A percentile compares a stretch with the other conserved stretches of the same genome.
Conservation (phyloP, 768 basidiomycete species). For the Psilocybe tampanensis region DNA sequence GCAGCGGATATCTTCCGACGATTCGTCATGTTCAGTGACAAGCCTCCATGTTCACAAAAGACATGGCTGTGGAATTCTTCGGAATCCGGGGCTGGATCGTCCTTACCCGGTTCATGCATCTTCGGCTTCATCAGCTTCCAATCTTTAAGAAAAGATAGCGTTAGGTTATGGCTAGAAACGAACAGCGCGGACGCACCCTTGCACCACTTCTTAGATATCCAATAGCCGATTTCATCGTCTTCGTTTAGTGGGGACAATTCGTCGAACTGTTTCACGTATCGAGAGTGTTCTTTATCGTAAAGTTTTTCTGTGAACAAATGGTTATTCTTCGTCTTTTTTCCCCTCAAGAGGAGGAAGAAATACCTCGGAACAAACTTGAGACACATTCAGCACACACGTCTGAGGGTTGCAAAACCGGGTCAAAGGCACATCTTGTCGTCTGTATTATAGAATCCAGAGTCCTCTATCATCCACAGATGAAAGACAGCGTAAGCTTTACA, state of each 20-base stretch:
- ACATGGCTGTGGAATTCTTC: constrained; percentile 60
- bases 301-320: constrained; percentile 52
- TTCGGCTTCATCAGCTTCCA: constrained; percentile 74
- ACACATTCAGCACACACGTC: constrained; percentile 71
- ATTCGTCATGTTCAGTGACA: constrained; percentile 55
- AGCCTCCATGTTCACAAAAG: constrained; percentile 67
- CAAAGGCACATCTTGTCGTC: constrained; percentile 49
- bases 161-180: constrained; percentile 4
- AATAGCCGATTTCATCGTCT: constrained; percentile 50
- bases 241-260: constrained; percentile 44
- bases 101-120: constrained; percentile 64
- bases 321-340: neutral
- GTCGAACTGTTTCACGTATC: constrained; percentile 60
- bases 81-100: constrained; percentile 71
- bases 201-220: constrained; percentile 82
- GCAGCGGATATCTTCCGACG: constrained; percentile 65
- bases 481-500: constrained; percentile 4
- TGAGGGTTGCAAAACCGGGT: constrained; percentile 45
- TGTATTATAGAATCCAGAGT: constrained; percentile 44
- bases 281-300: constrained; percentile 71
- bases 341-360: neutral
- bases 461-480: constrained; percentile 31
- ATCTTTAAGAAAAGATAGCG: constrained; percentile 48
- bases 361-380: constrained; percentile 57
- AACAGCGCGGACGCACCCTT: constrained; percentile 49